These are phyloP conservation scores for Diophrys sp. DNA, from an alignment of 73 alveolate genomes.

Conservation along the genomic window DNA sequence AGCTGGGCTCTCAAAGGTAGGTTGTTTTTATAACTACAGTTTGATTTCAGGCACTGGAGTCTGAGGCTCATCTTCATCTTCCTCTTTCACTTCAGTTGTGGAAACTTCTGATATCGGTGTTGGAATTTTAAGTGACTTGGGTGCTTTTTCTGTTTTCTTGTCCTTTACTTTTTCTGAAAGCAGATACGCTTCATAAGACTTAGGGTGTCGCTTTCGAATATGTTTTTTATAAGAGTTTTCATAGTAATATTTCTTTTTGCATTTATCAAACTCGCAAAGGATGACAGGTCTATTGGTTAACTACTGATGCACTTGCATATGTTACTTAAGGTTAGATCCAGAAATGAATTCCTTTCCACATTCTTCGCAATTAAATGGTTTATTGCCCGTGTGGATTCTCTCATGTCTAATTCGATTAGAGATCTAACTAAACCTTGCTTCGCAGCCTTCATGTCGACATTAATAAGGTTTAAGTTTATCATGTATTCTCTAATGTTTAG, in stretches of 20 bases:
- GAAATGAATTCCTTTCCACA: conserved; percentile 35
- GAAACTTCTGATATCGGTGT: too few relatives aligned
- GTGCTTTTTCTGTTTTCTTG: too few relatives aligned
- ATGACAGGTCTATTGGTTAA: background rate
- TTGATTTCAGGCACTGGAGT: too few relatives aligned
- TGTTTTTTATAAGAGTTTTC: conserved; percentile 51
- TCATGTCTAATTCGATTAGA: conserved; percentile 42
- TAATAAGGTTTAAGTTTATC: conserved; percentile 60
- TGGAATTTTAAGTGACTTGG: too few relatives aligned
- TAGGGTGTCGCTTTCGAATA: background rate
- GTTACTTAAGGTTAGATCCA: conserved; percentile 49
- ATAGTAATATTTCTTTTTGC: conserved; percentile 46
- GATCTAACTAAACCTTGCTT: conserved; percentile 41
- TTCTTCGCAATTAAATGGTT: conserved; percentile 35
- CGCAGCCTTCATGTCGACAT: conserved; percentile 49
- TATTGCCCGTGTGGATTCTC: conserved; percentile 49
- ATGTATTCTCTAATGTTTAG: conserved; percentile 59
- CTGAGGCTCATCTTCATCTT: too few relatives aligned
- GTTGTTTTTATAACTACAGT: too few relatives aligned
- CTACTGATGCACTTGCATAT: conserved; percentile 20
- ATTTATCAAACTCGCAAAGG: conserved; percentile 33
- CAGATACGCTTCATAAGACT: background rate
- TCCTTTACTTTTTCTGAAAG: background rate
- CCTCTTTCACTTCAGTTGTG: too few relatives aligned
- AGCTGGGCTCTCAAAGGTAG: too few relatives aligned